Conservation (phyloP, 192 early-diverging fungal species). For the Backusella sp. region DNA sequence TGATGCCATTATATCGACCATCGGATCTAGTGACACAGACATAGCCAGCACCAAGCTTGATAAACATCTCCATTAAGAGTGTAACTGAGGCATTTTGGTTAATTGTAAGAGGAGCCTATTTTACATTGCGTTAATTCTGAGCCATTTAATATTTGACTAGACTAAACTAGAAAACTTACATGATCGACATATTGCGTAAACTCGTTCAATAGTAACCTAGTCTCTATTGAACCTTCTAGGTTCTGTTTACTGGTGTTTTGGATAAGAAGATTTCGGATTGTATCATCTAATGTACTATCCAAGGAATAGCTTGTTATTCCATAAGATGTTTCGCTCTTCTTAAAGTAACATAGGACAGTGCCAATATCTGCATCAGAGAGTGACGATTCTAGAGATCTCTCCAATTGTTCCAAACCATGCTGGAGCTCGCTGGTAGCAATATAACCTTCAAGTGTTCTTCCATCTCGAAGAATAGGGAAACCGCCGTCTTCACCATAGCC, state of each 20-base stretch:
- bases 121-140: not conserved
- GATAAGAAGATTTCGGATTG: not conserved
- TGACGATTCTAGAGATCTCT: not conserved
- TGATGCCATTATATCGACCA: constrained; percentile 75
- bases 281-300: not conserved
- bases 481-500: constrained; percentile 71
- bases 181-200: constrained; percentile 40
- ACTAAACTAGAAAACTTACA: constrained; percentile 5
- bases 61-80: constrained; percentile 78
- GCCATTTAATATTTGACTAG: not conserved
- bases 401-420: constrained; percentile 57
- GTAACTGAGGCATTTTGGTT: constrained; percentile 74
- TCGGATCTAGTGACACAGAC: constrained; percentile 70
- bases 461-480: constrained; percentile 61
- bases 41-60: constrained; percentile 79
- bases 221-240: not conserved
- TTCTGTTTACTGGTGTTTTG: not conserved
- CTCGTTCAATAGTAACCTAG: constrained; percentile 12
- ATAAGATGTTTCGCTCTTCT: not conserved
- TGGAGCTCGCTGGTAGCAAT: constrained; percentile 79
- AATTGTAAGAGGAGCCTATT: constrained; percentile 75
- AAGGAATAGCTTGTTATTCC: not conserved
- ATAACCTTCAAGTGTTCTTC: constrained; percentile 70
- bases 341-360: not conserved
- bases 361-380: not conserved